Base-by-base conservation (phyloP, 805 yeast genomes). In the Spathaspora gorwiae region DNA sequence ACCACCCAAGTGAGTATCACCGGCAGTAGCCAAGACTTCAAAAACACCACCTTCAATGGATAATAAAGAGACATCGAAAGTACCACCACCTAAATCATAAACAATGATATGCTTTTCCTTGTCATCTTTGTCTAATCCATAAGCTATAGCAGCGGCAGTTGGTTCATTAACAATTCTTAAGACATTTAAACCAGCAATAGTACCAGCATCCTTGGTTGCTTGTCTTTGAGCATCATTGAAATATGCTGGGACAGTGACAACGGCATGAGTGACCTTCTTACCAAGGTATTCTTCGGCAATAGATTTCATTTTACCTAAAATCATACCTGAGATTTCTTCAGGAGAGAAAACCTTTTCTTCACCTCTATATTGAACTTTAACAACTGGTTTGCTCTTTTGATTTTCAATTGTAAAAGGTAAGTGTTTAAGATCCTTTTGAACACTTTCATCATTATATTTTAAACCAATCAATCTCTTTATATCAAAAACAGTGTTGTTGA, bases 161-260 rank as follows among this genome's bases (percentile, higher is more conserved):
- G 97, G 97, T 78, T 90, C 97, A 75, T 90, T 90, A 62, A 90
- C 90, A 68, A 90, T 90, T 76, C 97, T 84, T 70, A 87, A 79
- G 51, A 90, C 97, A 71, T 90, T 90, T 68, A 90, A 79, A 64
- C 97, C 97, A 48, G 97, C 95, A 79, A 90, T 90, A 56, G 85
- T 76, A 79, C 97, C 97, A 49, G 97, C 96, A 70, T 90, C 97
- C 79, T 90, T 90, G 62, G 97, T 90, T 50, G 97, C 97, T 75
- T 90, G 97, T 78, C 97, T 87, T 76, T 90, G 97, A 46, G 97
- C 89, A 71, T 90, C 97, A 73, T 90, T 90, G 80, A 90, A 90
- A 76, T 90, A 90, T 49, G 97, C 97, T 44, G 97, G 97, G 54
- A 90, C 97, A 43, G 97, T 90, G 63, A 90, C 87, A 62, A 90